phyloP scores from a whole-genome alignment of 1,284 basidiomycete species.

The Cryptococcus maquisensis region DNA sequence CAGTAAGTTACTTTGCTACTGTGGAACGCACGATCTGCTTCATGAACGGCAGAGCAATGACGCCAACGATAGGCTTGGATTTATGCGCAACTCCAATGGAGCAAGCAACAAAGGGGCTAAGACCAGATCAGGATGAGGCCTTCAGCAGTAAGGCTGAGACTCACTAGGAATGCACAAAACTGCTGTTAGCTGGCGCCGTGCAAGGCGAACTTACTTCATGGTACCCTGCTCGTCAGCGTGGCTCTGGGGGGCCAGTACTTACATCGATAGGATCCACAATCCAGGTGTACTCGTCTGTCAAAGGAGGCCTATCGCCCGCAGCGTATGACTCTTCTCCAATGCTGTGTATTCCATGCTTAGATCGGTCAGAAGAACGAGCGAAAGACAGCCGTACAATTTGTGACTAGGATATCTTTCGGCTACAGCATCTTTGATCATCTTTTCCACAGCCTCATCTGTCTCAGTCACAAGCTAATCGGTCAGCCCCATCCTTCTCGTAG shows the following conservation, averaged over 20 bases:
- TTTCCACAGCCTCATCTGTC: slow-evolving; percentile 87
- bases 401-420: slow-evolving; percentile 66
- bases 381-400: slow-evolving; percentile 55
- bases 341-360: slow-evolving; percentile 20
- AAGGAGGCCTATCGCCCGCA: slow-evolving; percentile 53
- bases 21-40: slow-evolving; percentile 61
- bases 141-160: slow-evolving; percentile 2
- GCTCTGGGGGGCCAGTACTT: slow-evolving; percentile 5
- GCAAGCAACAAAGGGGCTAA: slow-evolving; percentile 42
- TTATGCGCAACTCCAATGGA: slow-evolving; percentile 84
- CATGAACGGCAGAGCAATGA: slow-evolving; percentile 85
- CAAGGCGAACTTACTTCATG: slow-evolving; percentile 36
- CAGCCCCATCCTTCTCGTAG: background rate
- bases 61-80: slow-evolving; percentile 73
- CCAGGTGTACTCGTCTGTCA: slow-evolving; percentile 64
- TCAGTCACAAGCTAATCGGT: slow-evolving; percentile 70
- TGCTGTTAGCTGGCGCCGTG: slow-evolving; percentile 6
- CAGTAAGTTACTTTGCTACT: background rate
- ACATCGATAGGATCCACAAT: slow-evolving; percentile 48
- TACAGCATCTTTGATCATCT: slow-evolving; percentile 72
- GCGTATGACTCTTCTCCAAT: slow-evolving; percentile 87
- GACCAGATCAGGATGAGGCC: slow-evolving; percentile 3
- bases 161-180: slow-evolving; percentile 45
- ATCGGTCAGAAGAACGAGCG: background rate
- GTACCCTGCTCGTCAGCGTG: slow-evolving; percentile 33